Percentiles rank a stretch among this genome's conserved stretches.
These are phyloP conservation scores for Epichloe festucae DNA, from an alignment of 2,329 filamentous ascomycete genomes.

Conservation along the genomic window DNA sequence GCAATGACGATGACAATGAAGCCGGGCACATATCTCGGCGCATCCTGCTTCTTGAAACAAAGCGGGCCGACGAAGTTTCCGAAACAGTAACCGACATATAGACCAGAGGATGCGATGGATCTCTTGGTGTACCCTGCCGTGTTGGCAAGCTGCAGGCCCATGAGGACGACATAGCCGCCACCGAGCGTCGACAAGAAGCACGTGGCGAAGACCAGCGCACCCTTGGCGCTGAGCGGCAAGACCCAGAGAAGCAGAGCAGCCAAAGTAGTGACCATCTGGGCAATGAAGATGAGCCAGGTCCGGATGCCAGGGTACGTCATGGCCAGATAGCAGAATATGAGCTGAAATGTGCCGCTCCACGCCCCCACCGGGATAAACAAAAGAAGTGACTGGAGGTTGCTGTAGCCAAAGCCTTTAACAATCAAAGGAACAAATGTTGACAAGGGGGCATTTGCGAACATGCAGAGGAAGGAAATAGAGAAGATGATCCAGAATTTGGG, in stretches of 20 bases:
- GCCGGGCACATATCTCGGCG: constrained; percentile 33
- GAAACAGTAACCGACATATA: constrained; percentile 22
- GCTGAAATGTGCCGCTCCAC: background rate
- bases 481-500: constrained; percentile 44
- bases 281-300: background rate
- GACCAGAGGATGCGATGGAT: background rate
- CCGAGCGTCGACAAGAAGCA: background rate
- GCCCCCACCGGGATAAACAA: constrained; percentile 36
- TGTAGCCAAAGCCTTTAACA: constrained; percentile 18
- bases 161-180: background rate
- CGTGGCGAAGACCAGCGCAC: background rate
- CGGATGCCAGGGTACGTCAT: background rate
- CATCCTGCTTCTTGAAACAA: constrained; percentile 22
- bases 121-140: constrained; percentile 3
- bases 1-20: constrained; percentile 15
- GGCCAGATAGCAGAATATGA: background rate
- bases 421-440: constrained; percentile 13
- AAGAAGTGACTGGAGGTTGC: constrained; percentile 27
- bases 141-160: constrained; percentile 15
- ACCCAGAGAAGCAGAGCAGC: background rate
- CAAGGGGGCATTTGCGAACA: constrained; percentile 34
- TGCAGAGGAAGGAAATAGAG: constrained; percentile 30
- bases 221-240: background rate
- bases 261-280: background rate
- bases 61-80: constrained; percentile 31